phyloP scores from a whole-genome alignment of 352 stramenopile genomes.

The Globisporangium abappressorium region DNA sequence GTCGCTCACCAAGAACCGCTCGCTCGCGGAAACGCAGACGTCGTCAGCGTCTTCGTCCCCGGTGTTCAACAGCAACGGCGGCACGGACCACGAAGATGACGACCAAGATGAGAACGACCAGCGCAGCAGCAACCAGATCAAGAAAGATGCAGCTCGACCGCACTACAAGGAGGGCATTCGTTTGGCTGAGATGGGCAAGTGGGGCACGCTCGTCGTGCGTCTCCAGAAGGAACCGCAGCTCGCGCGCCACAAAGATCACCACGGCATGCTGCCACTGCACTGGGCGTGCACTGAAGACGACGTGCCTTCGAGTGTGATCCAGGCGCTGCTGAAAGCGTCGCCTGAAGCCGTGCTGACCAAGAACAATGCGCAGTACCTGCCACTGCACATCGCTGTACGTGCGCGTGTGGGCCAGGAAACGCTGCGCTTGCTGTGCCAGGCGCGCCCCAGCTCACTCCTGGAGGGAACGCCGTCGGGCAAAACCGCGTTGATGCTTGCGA shows the following conservation, averaged over 20 bases:
- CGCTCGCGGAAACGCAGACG: conserved; percentile 14
- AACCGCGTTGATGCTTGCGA: conserved; percentile 62
- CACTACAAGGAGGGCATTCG: conserved; percentile 83
- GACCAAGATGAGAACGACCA: conserved; percentile 14
- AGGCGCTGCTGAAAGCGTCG: conserved; percentile 65
- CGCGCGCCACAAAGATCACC: conserved; percentile 76
- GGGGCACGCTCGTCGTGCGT: conserved; percentile 57
- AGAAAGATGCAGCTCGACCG: conserved; percentile 38
- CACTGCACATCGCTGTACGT: conserved; percentile 80
- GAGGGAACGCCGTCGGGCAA: conserved; percentile 72
- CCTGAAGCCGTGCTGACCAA: conserved; percentile 71
- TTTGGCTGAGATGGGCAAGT: conserved; percentile 80
- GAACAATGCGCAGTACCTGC: conserved; percentile 83
- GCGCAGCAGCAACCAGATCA: conserved; percentile 6
- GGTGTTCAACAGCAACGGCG: not conserved
- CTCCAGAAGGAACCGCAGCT: conserved; percentile 58
- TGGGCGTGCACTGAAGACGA: conserved; percentile 84
- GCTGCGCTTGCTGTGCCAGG: conserved; percentile 57
- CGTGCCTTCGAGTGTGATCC: conserved; percentile 54
- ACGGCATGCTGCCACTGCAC: conserved; percentile 82
- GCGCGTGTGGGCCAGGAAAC: conserved; percentile 47
- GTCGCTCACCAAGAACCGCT: conserved; percentile 58
- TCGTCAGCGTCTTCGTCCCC: conserved; percentile 22
- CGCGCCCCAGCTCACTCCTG: conserved; percentile 62
- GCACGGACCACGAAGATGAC: conserved; percentile 15